Percentiles rank a stretch among this genome's conserved stretches.
phyloP scores from a whole-genome alignment of 2,329 filamentous ascomycete genomes.

The Fusarium denticulatum region DNA sequence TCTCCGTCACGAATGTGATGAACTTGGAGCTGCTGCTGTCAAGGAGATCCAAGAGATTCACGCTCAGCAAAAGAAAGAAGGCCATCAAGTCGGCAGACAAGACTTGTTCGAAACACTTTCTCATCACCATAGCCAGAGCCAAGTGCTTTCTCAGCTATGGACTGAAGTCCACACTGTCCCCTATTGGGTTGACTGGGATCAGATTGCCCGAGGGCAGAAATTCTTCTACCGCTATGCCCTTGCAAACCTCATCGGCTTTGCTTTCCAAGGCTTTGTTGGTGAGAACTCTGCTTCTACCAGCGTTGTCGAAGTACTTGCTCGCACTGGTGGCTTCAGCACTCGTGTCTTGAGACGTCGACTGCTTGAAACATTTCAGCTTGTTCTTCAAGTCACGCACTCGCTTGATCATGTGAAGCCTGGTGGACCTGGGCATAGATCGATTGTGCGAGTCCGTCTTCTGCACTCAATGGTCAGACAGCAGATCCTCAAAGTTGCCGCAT shows the following conservation, averaged over 20 bases:
- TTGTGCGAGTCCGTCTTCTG: slow-evolving; percentile 71
- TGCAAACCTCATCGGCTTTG: slow-evolving; percentile 64
- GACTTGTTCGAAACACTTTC: slow-evolving; percentile 14
- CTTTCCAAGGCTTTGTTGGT: slow-evolving; percentile 51
- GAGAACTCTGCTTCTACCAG: slow-evolving; percentile 60
- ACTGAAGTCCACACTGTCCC: slow-evolving; percentile 66
- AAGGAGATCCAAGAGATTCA: slow-evolving; percentile 5
- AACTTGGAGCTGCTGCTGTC: slow-evolving; percentile 12
- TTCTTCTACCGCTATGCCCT: slow-evolving; percentile 72
- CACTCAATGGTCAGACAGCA: slow-evolving; percentile 72
- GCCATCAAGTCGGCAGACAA: not conserved
- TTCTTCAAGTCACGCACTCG: slow-evolving; percentile 68
- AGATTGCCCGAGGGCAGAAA: slow-evolving; percentile 71
- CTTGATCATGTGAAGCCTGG: slow-evolving; percentile 68
- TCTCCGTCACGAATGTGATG: slow-evolving; percentile 8
- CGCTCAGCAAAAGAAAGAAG: not conserved
- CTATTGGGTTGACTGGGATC: slow-evolving; percentile 74
- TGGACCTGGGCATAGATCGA: slow-evolving; percentile 68
- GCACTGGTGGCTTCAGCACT: slow-evolving; percentile 73
- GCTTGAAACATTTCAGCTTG: slow-evolving; percentile 55
- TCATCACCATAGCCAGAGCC: not conserved
- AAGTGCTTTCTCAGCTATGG: slow-evolving; percentile 21
- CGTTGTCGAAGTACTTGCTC: slow-evolving; percentile 70
- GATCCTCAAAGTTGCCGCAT: slow-evolving; percentile 65
- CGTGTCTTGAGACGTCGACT: slow-evolving; percentile 67